Conservation (phyloP, 306 rosid species). For the Medicago ruthenica region DNA sequence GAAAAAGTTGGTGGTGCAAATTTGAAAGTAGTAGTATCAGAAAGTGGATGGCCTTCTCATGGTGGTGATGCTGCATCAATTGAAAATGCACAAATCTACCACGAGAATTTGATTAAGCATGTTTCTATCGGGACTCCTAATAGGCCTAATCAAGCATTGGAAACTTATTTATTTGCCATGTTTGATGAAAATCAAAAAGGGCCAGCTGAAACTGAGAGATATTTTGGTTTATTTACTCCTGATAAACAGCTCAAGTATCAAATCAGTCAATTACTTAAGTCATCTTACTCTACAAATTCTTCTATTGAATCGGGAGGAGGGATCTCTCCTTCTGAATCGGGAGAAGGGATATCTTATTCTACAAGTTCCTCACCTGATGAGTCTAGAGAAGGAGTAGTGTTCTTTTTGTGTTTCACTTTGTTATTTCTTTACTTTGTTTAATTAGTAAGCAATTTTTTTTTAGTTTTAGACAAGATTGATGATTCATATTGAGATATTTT, state of each 20-base stretch:
- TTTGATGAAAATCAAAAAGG: not conserved
- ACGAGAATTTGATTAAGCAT: not conserved
- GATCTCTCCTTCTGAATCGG: not conserved
- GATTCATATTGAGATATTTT: too few relatives aligned
- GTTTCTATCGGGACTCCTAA: not conserved
- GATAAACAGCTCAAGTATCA: not conserved
- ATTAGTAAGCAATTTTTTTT: too few relatives aligned
- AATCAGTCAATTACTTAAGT: not conserved
- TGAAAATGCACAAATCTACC: not conserved
- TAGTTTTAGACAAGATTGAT: too few relatives aligned
- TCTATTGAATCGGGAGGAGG: too few relatives aligned
- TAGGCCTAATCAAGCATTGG: not conserved
- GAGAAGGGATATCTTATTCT: not conserved
- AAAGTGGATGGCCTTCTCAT: constrained; percentile 12
- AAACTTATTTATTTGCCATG: constrained; percentile 20
- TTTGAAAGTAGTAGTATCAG: constrained; percentile 46
- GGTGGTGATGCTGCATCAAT: not conserved
- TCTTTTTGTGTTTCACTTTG: too few relatives aligned
- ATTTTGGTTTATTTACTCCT: not conserved
- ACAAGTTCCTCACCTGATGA: not conserved
- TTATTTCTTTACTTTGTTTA: too few relatives aligned
- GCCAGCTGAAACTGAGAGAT: not conserved
- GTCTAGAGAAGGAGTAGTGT: too few relatives aligned
- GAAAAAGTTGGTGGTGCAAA: constrained; percentile 51
- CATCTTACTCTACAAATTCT: not conserved